These are phyloP conservation scores for Pichia sp. DNA, from an alignment of 1,139 yeast genomes.

Conservation along the genomic window DNA sequence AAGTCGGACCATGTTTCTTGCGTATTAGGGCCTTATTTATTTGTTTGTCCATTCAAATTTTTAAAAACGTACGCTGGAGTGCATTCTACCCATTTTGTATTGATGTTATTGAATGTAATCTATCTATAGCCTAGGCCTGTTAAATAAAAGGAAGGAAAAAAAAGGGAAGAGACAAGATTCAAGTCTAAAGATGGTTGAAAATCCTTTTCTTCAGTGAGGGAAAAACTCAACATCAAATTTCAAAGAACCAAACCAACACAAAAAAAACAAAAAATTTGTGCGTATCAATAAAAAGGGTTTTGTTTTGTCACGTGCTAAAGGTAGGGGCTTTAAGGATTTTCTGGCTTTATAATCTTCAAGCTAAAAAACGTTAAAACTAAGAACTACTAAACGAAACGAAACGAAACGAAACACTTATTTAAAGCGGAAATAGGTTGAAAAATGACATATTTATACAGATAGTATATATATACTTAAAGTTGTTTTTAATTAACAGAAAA, in stretches of 20 bases:
- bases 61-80: slow-evolving; percentile 39
- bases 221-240: too few species aligned
- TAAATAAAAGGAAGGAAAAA: background rate
- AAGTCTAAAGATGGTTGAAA: background rate
- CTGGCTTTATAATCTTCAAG: too few species aligned
- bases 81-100: slow-evolving; percentile 54
- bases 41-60: slow-evolving; percentile 4
- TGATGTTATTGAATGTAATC: slow-evolving; percentile 9
- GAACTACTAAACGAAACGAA: too few species aligned
- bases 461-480: background rate
- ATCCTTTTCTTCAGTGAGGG: too few species aligned
- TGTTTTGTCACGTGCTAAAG: background rate
- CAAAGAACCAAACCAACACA: too few species aligned
- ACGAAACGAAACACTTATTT: too few species aligned
- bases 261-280: background rate
- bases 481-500: too few species aligned
- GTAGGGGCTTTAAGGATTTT: too few species aligned
- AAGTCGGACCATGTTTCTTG: slow-evolving; percentile 28
- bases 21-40: slow-evolving; percentile 16
- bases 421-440: background rate
- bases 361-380: too few species aligned
- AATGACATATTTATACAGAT: background rate
- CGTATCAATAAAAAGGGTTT: background rate
- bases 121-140: slow-evolving; percentile 16
- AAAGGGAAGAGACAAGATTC: background rate